These are phyloP conservation scores for Coniochaeta sp. DNA, from an alignment of 2,329 filamentous ascomycete genomes.

Conservation along the genomic window DNA sequence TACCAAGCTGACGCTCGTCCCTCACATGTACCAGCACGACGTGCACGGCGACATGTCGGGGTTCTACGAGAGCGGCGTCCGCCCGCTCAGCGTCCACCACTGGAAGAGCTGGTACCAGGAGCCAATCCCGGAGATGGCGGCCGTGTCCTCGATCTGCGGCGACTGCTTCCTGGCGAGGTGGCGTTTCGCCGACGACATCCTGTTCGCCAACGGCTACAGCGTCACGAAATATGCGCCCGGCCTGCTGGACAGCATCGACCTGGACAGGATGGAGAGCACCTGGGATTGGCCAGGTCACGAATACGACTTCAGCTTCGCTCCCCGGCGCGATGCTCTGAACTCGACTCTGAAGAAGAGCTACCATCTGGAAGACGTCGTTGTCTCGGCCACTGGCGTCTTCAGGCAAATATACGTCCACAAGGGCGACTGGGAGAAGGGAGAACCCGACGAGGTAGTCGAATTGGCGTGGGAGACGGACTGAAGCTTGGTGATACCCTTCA, in stretches of 20 bases:
- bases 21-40: constrained; percentile 50
- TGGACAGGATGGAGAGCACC: constrained; percentile 44
- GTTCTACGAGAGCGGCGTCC: constrained; percentile 50
- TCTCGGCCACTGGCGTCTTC: constrained; percentile 29
- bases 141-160: constrained; percentile 44
- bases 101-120: constrained; percentile 54
- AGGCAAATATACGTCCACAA: constrained; percentile 48
- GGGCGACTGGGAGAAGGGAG: constrained; percentile 27
- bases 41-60: constrained; percentile 45
- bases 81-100: constrained; percentile 52
- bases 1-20: constrained; percentile 46
- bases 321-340: constrained; percentile 30
- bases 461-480: constrained; percentile 30
- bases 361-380: constrained; percentile 34
- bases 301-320: constrained; percentile 46
- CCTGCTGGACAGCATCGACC: constrained; percentile 28
- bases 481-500: neutral
- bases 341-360: constrained; percentile 43
- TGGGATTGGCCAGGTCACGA: constrained; percentile 38
- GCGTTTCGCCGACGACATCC: constrained; percentile 34
- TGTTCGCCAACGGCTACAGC: constrained; percentile 54
- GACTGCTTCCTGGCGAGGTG: constrained; percentile 52
- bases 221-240: constrained; percentile 36
- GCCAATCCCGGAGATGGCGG: constrained; percentile 41
- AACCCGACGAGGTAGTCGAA: constrained; percentile 40